Evolutionary conservation across 495 filamentous ascomycete species (phyloP).

Genomic region (Podospora appendiculata): DNA sequence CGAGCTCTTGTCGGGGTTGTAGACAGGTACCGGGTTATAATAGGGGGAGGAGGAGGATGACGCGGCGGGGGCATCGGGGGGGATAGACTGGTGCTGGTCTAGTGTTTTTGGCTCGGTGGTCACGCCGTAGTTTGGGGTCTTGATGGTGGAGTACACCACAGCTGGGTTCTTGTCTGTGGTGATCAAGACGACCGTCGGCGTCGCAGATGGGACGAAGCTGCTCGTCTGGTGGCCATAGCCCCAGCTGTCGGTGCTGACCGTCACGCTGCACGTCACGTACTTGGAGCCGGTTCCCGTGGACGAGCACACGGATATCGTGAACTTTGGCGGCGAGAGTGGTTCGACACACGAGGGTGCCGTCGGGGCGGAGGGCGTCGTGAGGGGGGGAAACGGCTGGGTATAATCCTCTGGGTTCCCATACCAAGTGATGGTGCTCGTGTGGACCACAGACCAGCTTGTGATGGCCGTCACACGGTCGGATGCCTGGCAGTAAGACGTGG

Average conservation of each 20-base stretch:
- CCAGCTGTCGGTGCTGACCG: conserved; percentile 9
- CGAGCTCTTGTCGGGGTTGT: too few relatives aligned
- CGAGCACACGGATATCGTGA: conserved; percentile 32
- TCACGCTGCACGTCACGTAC: conserved; percentile 15
- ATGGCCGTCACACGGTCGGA: not conserved
- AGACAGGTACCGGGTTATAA: too few relatives aligned
- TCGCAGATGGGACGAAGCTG: not conserved
- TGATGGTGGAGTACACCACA: conserved; percentile 31
- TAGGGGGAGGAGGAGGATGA: too few relatives aligned
- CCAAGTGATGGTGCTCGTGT: conserved; percentile 39
- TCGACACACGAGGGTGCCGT: conserved; percentile 25
- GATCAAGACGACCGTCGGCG: conserved; percentile 25
- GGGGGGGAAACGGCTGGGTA: conserved; percentile 31
- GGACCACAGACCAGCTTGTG: conserved; percentile 31
- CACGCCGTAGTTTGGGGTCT: conserved; percentile 36
- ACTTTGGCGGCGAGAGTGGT: conserved; percentile 15
- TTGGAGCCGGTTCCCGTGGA: conserved; percentile 21
- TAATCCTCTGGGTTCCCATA: conserved; percentile 33
- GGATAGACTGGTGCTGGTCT: conserved; percentile 3
- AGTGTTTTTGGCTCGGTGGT: conserved; percentile 11
- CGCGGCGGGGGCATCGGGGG: too few relatives aligned
- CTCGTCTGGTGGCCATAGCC: conserved; percentile 10
- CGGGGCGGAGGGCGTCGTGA: conserved; percentile 23
- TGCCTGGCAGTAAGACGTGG: conserved; percentile 12
- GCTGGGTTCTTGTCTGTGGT: conserved; percentile 45